A percentile compares a stretch with the other conserved stretches of the same genome.
phyloP scores from a whole-genome alignment of 2,329 filamentous ascomycete species.

The Coniosporium tulheliwenetii region DNA sequence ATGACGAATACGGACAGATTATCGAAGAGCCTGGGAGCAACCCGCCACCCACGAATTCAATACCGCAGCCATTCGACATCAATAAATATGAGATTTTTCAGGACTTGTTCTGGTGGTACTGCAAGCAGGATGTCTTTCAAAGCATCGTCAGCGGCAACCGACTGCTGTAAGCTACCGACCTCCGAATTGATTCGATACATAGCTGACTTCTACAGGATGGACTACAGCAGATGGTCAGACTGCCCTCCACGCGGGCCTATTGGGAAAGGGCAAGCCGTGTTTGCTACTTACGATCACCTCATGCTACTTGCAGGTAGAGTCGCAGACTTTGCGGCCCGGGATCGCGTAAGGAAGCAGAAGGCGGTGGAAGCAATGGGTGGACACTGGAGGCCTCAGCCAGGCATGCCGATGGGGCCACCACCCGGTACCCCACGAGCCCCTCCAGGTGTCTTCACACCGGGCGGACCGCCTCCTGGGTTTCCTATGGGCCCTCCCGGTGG shows the following conservation, averaged over 20 bases:
- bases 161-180: constrained; percentile 51
- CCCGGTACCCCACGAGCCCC: constrained; percentile 6
- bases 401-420: constrained; percentile 27
- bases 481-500: too few species aligned
- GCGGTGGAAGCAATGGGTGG: constrained; percentile 44
- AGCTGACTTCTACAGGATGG: constrained; percentile 40
- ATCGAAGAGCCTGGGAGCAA: constrained; percentile 15
- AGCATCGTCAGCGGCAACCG: constrained; percentile 74
- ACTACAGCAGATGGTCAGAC: constrained; percentile 68
- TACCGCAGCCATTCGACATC: constrained; percentile 39
- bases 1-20: constrained; percentile 40
- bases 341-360: constrained; percentile 63
- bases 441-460: too few species aligned
- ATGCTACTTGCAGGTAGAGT: constrained; percentile 68
- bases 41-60: constrained; percentile 13
- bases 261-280: constrained; percentile 62
- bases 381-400: constrained; percentile 37
- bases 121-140: constrained; percentile 86
- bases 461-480: too few species aligned
- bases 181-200: constrained; percentile 1
- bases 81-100: constrained; percentile 66
- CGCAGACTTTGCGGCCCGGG: constrained; percentile 61
- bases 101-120: constrained; percentile 93
- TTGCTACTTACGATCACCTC: constrained; percentile 79
- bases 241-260: constrained; percentile 74